These are phyloP conservation scores for Schizochytrium sp. DNA, from an alignment of 108 stramenopile genomes.

Conservation along the genomic window DNA sequence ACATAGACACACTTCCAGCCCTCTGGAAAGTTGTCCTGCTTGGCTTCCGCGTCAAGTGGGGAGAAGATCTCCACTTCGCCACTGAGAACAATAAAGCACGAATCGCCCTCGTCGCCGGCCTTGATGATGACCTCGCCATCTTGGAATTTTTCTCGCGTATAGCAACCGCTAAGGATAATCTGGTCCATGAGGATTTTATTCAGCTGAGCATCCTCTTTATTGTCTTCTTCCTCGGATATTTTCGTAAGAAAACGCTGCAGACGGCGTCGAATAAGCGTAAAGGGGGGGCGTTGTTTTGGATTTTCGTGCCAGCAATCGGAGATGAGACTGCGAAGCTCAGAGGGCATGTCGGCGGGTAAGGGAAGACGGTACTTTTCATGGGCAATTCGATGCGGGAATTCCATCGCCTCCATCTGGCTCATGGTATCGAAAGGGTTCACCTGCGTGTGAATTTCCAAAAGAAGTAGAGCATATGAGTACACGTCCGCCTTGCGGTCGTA, in stretches of 20 bases:
- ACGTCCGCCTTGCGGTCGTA: conserved; percentile 20
- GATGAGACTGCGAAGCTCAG: background rate
- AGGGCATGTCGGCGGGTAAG: background rate
- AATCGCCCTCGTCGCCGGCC: background rate
- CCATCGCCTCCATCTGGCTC: background rate
- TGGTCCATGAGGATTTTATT: background rate
- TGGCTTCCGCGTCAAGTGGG: background rate
- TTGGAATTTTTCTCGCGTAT: background rate
- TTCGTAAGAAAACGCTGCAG: background rate
- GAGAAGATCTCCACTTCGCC: background rate
- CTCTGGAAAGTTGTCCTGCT: background rate
- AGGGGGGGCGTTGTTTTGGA: background rate
- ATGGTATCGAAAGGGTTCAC: conserved; percentile 13
- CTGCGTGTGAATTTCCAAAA: conserved; percentile 21
- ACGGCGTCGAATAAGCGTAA: background rate
- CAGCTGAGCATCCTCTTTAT: background rate
- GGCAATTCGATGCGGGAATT: background rate
- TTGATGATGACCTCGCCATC: background rate
- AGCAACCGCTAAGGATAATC: background rate
- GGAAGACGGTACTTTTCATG: background rate
- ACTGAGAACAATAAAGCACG: background rate
- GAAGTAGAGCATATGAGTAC: conserved; percentile 15
- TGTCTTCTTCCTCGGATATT: background rate
- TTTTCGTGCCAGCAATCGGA: background rate
- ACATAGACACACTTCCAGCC: background rate